A percentile compares a stretch with the other conserved stretches of the same genome.
Conservation (phyloP, 2,329 filamentous ascomycete genomes). For the Stemphylium vesicarium region DNA sequence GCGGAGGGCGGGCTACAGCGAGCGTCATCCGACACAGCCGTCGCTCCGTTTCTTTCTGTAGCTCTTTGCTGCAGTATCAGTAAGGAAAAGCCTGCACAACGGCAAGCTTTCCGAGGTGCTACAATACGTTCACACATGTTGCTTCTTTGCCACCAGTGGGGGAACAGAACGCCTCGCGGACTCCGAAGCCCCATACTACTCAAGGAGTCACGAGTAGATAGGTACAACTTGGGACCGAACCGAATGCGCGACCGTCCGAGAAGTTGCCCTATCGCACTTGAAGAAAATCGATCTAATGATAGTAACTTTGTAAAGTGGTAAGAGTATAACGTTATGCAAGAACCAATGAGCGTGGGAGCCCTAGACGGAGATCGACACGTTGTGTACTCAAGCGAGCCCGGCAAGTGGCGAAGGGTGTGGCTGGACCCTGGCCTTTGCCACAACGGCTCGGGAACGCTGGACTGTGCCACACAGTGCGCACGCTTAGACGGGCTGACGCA, state of each 20-base stretch:
- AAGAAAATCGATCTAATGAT: constrained; percentile 6
- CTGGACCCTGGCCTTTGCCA: constrained; percentile 15
- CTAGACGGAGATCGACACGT: constrained; percentile 9
- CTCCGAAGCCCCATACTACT: constrained; percentile 1
- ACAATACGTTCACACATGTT: background rate
- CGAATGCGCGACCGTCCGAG: background rate
- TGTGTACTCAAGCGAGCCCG: constrained; percentile 14
- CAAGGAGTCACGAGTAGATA: background rate
- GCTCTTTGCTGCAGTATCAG: background rate
- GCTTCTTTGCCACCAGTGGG: constrained; percentile 10
- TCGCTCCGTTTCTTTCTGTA: constrained; percentile 1
- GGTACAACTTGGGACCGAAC: background rate
- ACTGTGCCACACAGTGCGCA: constrained; percentile 10
- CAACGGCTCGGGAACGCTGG: constrained; percentile 16
- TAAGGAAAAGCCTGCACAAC: background rate
- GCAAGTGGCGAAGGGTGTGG: constrained; percentile 15
- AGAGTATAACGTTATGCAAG: constrained; percentile 1
- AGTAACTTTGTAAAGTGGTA: constrained; percentile 2
- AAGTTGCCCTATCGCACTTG: background rate
- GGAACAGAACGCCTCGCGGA: constrained; percentile 2
- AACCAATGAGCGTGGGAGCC: constrained; percentile 9
- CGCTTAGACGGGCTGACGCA: constrained; percentile 1
- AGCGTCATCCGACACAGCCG: constrained; percentile 2
- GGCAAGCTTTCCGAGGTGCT: background rate
- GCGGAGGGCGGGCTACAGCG: background rate